These are phyloP conservation scores for Sclerotinia glacialis DNA, from an alignment of 2,329 filamentous ascomycete genomes.

Conservation along the genomic window DNA sequence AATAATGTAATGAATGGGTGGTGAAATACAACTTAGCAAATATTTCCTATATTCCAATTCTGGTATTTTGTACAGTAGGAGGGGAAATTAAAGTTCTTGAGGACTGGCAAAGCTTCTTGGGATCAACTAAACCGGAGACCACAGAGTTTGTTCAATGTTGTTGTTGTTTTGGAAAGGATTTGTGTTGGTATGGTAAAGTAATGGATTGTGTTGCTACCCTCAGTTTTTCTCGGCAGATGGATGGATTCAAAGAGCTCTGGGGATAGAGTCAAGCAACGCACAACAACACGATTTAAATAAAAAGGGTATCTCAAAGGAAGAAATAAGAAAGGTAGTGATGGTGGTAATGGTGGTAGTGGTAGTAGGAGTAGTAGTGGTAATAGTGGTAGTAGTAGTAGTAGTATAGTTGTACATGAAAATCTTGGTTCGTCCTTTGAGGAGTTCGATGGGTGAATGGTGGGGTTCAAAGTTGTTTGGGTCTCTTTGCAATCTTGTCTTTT, in stretches of 20 bases:
- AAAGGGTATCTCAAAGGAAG: conserved; percentile 14
- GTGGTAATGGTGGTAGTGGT: too few species aligned
- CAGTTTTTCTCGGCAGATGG: not conserved
- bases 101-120: not conserved
- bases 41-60: not conserved
- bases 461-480: conserved; percentile 9
- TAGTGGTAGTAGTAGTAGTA: too few species aligned
- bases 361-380: too few species aligned
- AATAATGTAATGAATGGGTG: not conserved
- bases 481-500: conserved; percentile 3
- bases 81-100: not conserved
- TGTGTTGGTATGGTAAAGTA: not conserved
- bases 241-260: not conserved
- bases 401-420: too few species aligned
- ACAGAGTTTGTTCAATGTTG: not conserved
- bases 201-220: not conserved
- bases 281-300: not conserved
- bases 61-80: not conserved
- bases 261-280: not conserved
- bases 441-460: not conserved
- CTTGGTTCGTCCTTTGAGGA: not conserved
- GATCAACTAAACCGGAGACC: not conserved
- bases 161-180: not conserved
- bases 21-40: not conserved
- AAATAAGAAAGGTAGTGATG: not conserved